Conservation (phyloP, 805 yeast species). For the Kazachstania africana region DNA sequence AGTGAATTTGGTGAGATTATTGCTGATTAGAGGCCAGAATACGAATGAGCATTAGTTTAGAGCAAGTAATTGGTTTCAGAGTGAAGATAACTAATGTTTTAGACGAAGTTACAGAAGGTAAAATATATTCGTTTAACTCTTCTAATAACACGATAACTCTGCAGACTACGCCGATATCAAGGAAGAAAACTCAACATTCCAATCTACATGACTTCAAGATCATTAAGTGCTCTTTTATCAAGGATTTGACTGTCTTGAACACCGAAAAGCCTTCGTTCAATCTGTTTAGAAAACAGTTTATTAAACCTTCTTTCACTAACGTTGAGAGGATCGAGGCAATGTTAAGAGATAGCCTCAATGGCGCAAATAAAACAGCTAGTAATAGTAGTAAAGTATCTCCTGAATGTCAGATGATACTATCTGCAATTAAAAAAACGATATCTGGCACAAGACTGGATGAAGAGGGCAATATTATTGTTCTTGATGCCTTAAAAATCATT, state of each 20-base stretch:
- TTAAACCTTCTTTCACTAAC: conserved; percentile 26
- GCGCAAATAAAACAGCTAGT: conserved; percentile 14
- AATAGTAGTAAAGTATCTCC: conserved; percentile 28
- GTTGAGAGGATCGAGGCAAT: conserved; percentile 18
- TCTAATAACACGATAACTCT: conserved; percentile 28
- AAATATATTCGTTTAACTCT: conserved; percentile 49
- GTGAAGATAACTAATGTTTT: conserved; percentile 51
- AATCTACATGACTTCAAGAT: conserved; percentile 32
- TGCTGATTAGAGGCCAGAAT: too few species aligned
- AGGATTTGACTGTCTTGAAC: conserved; percentile 36
- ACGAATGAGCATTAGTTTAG: conserved; percentile 21
- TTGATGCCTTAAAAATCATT: conserved; percentile 35
- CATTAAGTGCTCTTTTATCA: conserved; percentile 47
- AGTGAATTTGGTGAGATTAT: too few species aligned
- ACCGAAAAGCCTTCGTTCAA: conserved; percentile 24
- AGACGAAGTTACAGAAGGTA: conserved; percentile 49
- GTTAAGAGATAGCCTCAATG: conserved; percentile 17
- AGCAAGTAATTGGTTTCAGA: conserved; percentile 27
- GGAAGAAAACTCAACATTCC: conserved; percentile 13
- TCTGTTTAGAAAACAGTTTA: conserved; percentile 23
- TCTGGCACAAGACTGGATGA: conserved; percentile 36
- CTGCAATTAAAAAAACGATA: conserved; percentile 32
- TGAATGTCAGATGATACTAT: conserved; percentile 37
- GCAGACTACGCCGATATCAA: conserved; percentile 12
- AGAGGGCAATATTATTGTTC: conserved; percentile 32